Evolutionary conservation across 495 filamentous ascomycete genomes (phyloP).

Genomic region (Lepidopterella palustris): DNA sequence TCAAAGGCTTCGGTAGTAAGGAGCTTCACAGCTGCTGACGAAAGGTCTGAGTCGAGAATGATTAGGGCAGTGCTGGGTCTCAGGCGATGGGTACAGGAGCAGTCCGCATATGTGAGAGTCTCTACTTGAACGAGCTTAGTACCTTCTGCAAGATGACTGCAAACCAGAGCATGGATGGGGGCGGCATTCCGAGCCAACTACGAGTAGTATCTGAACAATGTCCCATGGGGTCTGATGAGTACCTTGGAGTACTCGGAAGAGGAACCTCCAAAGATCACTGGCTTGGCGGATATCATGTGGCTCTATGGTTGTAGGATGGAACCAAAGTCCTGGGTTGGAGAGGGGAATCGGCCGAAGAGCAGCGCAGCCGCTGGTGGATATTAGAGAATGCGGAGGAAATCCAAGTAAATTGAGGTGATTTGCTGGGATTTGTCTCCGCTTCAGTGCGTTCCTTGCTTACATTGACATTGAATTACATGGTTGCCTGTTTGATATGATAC

Average conservation of each 20-base stretch:
- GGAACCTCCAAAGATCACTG: background rate
- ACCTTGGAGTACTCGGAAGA: background rate
- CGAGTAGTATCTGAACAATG: background rate
- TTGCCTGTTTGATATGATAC: background rate
- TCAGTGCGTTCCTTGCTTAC: background rate
- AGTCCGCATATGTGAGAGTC: background rate
- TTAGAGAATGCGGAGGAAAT: background rate
- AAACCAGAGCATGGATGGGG: background rate
- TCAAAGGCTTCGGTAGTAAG: background rate
- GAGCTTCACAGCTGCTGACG: background rate
- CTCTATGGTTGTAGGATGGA: background rate
- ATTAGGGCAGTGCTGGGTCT: background rate
- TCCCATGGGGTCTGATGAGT: background rate
- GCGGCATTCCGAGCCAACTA: background rate
- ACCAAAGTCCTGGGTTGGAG: background rate
- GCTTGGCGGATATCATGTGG: background rate
- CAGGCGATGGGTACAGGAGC: background rate
- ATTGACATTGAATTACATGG: background rate
- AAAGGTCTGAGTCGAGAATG: background rate
- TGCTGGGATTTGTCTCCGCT: background rate
- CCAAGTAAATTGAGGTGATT: background rate
- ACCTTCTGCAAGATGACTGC: background rate
- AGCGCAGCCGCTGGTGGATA: background rate
- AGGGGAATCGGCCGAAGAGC: background rate
- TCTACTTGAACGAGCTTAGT: background rate